Conservation (phyloP, 805 yeast species). For the Myxozyma monticola region DNA sequence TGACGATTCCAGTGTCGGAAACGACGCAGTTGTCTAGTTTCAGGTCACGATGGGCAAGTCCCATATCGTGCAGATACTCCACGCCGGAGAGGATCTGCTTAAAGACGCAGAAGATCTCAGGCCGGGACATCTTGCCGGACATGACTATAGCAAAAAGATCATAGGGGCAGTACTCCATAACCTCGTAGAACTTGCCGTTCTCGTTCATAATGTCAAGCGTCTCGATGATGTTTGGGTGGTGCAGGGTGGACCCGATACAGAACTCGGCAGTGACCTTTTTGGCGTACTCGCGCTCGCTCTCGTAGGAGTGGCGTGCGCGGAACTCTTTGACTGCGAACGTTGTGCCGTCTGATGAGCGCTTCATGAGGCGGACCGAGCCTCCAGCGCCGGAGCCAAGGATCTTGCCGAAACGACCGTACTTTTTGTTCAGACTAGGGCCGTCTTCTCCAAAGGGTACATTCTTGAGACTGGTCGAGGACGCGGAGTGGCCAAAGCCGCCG, state of each 20-base stretch:
- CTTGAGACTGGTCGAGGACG: slow-evolving; percentile 28
- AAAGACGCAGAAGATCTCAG: slow-evolving; percentile 78
- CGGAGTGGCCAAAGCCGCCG: slow-evolving; percentile 11
- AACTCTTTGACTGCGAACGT: slow-evolving; percentile 87
- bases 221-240: slow-evolving; percentile 76
- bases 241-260: slow-evolving; percentile 73
- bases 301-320: slow-evolving; percentile 62
- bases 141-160: slow-evolving; percentile 92
- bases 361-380: slow-evolving; percentile 83
- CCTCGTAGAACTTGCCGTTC: slow-evolving; percentile 60
- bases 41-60: slow-evolving; percentile 89
- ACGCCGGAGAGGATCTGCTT: slow-evolving; percentile 79
- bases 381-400: slow-evolving; percentile 91
- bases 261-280: slow-evolving; percentile 81
- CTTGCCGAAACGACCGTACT: slow-evolving; percentile 74
- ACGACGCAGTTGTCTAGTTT: slow-evolving; percentile 94
- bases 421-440: slow-evolving; percentile 49
- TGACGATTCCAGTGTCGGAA: slow-evolving; percentile 67
- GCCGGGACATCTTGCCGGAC: slow-evolving; percentile 73
- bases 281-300: slow-evolving; percentile 66
- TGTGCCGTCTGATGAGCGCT: slow-evolving; percentile 57
- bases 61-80: slow-evolving; percentile 70
- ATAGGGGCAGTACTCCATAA: slow-evolving; percentile 90
- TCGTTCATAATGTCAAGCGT: slow-evolving; percentile 80
- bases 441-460: slow-evolving; percentile 44